Conservation (phyloP, 768 basidiomycete species). For the Russula abietina region DNA sequence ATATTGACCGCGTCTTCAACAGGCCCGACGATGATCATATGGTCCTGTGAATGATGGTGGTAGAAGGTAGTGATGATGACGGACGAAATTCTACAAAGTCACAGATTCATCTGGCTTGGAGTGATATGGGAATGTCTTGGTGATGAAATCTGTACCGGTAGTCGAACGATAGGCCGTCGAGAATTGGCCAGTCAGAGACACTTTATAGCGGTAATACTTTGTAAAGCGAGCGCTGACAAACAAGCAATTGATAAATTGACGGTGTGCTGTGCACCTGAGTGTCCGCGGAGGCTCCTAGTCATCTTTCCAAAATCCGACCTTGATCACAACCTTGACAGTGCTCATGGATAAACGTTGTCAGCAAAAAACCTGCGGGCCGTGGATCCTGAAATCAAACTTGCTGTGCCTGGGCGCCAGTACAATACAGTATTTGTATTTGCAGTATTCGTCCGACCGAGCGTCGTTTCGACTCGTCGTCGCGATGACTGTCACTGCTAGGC, state of each 20-base stretch:
- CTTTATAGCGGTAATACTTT: constrained; percentile 33
- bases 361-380: no score
- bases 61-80: constrained; percentile 17
- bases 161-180: constrained; percentile 75
- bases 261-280: constrained; percentile 53
- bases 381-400: no score
- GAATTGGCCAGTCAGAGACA: constrained; percentile 74
- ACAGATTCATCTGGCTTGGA: constrained; percentile 48
- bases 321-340: constrained; percentile 74
- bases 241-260: no score
- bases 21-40: constrained; percentile 76
- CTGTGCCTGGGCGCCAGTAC: no score
- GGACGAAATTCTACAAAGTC: constrained; percentile 64
- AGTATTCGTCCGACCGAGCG: no score
- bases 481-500: no score
- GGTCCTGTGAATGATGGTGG: constrained; percentile 7
- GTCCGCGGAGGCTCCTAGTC: no score
- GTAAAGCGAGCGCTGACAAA: background rate
- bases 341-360: constrained; percentile 40
- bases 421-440: no score
- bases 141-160: constrained; percentile 85
- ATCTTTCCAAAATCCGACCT: constrained; percentile 87
- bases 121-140: constrained; percentile 63
- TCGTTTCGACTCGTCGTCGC: no score
- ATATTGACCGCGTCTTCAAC: no score